Evolutionary conservation across 2,329 filamentous ascomycete species (phyloP), one percentile per base, ranked within the genome.

Genomic region (Phialophora chinensis): DNA sequence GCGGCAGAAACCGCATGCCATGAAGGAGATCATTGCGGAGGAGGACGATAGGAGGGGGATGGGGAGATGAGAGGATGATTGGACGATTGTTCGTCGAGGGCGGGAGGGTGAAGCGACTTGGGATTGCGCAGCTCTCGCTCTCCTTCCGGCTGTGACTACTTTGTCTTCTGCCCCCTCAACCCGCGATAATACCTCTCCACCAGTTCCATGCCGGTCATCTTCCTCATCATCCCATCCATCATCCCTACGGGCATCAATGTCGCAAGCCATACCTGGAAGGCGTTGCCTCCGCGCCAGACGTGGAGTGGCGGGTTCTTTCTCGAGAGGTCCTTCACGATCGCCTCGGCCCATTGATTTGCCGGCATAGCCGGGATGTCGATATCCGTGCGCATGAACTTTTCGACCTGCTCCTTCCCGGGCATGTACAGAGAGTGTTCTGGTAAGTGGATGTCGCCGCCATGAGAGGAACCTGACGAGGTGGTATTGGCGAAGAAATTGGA

Each of bases 301-400:
- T 67, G 47, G 2, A 44, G 25, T 4, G 70, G 60, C 35, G 69
- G 67, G 3, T 61, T 59, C 82, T 0, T 85, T 81, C 71, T 89
- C 54, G 87, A 72, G 7, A 88, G 78, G 70, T 86, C 81, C 8
- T 75, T 75, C 4, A 87, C 86, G 2, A 88, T 86, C 42, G 80
- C 82, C 62, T 76, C 17, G 20, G 61, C 64, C 66, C 68, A 66
- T 31, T 63, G 20, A 42, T 58, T 50, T 11, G 55, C 49, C 3
- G 61, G 60, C 52, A 61, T 60, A 23, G 33, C 11, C 11, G 60
- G 17, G 2, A 61, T 31, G 10, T 49, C 54, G 17, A 44, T 44
- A 25, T 62, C 50, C 25, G 56, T 53, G 31, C 58, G 52, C 33
- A 68, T 61, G 42, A 70, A 64, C n/a, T 62, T 60, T 57, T 61